Conservation (phyloP, 2,329 filamentous ascomycete species). For the Penicillium sp. region DNA sequence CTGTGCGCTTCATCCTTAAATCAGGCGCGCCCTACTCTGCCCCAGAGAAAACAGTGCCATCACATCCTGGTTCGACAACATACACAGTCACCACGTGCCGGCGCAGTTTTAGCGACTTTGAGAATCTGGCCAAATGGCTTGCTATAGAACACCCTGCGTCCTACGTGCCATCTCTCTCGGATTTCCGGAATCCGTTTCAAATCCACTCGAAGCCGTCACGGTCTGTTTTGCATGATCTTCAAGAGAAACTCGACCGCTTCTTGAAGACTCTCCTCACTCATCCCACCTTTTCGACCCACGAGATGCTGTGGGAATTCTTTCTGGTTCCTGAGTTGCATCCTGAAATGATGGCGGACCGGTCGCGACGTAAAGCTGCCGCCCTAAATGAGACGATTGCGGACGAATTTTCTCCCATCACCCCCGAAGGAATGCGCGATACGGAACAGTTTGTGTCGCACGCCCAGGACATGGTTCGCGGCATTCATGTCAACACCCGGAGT, state of each 20-base stretch:
- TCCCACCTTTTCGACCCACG: constrained; percentile 89
- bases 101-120: constrained; percentile 80
- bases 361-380: constrained; percentile 75
- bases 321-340: constrained; percentile 89
- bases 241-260: constrained; percentile 79
- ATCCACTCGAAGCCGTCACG: constrained; percentile 88
- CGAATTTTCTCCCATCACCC: constrained; percentile 71
- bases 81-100: constrained; percentile 87
- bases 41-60: constrained; percentile 33
- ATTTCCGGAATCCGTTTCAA: constrained; percentile 81
- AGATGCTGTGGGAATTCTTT: constrained; percentile 99
- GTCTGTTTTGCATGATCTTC: constrained; percentile 78
- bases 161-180: constrained; percentile 76
- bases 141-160: constrained; percentile 88
- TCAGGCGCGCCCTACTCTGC: constrained; percentile 67
- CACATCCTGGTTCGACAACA: constrained; percentile 56
- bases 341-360: constrained; percentile 83
- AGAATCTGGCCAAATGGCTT: constrained; percentile 78
- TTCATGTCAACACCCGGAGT: constrained; percentile 77
- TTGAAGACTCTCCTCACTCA: constrained; percentile 79
- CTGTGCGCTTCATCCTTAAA: constrained; percentile 86
- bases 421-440: constrained; percentile 72
- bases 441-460: constrained; percentile 91
- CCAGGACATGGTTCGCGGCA: constrained; percentile 76
- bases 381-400: constrained; percentile 79